A percentile compares a stretch with the other conserved stretches of the same genome.
Evolutionary conservation across 23 red algal genomes (phyloP).

Genomic region (Porphyridium purpureum): DNA sequence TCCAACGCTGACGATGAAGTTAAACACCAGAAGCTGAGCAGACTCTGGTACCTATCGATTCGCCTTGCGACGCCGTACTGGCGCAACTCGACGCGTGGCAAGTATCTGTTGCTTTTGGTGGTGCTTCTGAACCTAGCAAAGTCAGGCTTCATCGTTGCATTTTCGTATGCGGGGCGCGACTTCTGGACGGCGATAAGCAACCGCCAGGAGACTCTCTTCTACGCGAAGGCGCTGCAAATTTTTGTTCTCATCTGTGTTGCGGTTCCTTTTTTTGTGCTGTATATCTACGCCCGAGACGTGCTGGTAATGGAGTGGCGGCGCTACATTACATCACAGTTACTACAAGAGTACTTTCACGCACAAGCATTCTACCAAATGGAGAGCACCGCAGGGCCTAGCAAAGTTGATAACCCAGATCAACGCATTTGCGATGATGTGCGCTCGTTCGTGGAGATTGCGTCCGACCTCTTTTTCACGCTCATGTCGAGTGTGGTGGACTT

Average conservation of each 20-base stretch:
- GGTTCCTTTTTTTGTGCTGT: constrained; percentile 66
- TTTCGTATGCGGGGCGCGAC: constrained; percentile 76
- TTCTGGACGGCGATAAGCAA: constrained; percentile 92
- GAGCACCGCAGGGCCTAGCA: constrained; percentile 13
- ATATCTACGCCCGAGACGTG: constrained; percentile 53
- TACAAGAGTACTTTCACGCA: constrained; percentile 68
- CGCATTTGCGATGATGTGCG: constrained; percentile 74
- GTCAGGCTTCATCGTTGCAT: constrained; percentile 72
- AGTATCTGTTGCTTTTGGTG: constrained; percentile 33
- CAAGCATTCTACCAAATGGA: constrained; percentile 67
- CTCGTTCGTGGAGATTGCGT: constrained; percentile 64
- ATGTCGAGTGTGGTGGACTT: constrained; percentile 64
- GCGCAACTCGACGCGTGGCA: constrained; percentile 24
- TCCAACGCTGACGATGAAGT: too few species aligned
- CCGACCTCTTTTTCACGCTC: constrained; percentile 55
- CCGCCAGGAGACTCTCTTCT: too few species aligned
- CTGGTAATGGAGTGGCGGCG: constrained; percentile 63
- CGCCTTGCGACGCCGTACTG: constrained; percentile 76
- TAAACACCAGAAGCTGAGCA: too few species aligned
- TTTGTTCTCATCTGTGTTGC: constrained; percentile 35
- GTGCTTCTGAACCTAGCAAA: constrained; percentile 59
- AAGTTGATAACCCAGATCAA: constrained; percentile 91
- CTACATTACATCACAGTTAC: constrained; percentile 55
- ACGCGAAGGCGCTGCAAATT: constrained; percentile 37
- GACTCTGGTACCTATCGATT: too few species aligned